These are phyloP conservation scores for Colletotrichum chrysophilum DNA, from an alignment of 2,329 filamentous ascomycete genomes.

Conservation along the genomic window DNA sequence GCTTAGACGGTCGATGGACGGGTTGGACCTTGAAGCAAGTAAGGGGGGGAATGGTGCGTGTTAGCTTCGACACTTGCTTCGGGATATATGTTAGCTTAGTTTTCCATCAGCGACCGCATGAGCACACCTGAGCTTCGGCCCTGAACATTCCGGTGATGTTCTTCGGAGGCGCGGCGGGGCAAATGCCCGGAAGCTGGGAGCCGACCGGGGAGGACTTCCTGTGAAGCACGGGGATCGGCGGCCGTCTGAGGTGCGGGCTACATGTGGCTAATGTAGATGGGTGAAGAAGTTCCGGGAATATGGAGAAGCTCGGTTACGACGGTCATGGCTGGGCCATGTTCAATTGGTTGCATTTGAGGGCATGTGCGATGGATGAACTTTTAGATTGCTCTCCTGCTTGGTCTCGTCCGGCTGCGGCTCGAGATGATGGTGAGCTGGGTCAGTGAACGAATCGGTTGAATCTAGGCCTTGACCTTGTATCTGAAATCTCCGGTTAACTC, in stretches of 20 bases:
- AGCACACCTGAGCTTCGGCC: background rate
- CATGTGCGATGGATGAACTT: rapidly evolving
- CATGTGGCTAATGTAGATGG: background rate
- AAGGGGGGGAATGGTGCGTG: background rate
- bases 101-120: background rate
- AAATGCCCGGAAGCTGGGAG: background rate
- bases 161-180: background rate
- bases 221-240: background rate
- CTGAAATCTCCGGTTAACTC: background rate
- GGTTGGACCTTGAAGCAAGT: background rate
- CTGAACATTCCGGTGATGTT: background rate
- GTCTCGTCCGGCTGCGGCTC: rapidly evolving
- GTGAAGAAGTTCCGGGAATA: background rate
- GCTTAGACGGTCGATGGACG: background rate
- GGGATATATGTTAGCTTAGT: background rate
- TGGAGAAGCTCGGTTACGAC: background rate
- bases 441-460: background rate
- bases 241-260: background rate
- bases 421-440: background rate
- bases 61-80: background rate
- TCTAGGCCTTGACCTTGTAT: background rate
- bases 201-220: background rate
- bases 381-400: background rate
- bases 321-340: background rate
- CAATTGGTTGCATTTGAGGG: rapidly evolving